Conservation (phyloP, 495 filamentous ascomycete species). For the Xylaria grammica region DNA sequence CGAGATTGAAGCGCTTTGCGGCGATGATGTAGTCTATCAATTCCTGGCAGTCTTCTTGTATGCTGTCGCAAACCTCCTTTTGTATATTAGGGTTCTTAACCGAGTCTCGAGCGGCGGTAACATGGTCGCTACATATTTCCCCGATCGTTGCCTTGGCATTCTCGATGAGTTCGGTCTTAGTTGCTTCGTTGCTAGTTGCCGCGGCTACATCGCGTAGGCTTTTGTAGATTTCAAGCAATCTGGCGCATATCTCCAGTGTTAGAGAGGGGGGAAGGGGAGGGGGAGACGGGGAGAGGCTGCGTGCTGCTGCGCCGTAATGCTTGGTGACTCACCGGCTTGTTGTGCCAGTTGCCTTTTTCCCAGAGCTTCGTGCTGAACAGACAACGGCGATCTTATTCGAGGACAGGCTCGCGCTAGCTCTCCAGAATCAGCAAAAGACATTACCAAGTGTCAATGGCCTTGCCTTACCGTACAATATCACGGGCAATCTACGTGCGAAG, state of each 20-base stretch:
- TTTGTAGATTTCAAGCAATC: slow-evolving; percentile 61
- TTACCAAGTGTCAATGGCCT: slow-evolving; percentile 7
- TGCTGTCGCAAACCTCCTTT: slow-evolving; percentile 60
- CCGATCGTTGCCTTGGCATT: slow-evolving; percentile 73
- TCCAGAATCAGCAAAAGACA: slow-evolving; percentile 25
- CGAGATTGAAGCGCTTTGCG: slow-evolving; percentile 62
- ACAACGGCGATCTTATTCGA: slow-evolving; percentile 81
- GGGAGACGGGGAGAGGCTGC: background rate
- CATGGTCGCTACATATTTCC: slow-evolving; percentile 76
- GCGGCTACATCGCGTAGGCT: slow-evolving; percentile 73
- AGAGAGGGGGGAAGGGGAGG: slow-evolving; percentile 22
- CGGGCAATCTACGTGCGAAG: slow-evolving; percentile 63
- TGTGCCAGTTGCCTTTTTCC: slow-evolving; percentile 88
- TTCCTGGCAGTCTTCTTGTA: slow-evolving; percentile 73
- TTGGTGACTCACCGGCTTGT: slow-evolving; percentile 81
- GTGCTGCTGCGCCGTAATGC: background rate
- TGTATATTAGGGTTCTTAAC: slow-evolving; percentile 66
- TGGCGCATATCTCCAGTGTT: slow-evolving; percentile 29
- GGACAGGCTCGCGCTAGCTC: slow-evolving; percentile 65
- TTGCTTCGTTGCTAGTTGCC: slow-evolving; percentile 64
- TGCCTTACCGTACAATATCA: slow-evolving; percentile 71
- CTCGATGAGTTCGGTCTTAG: slow-evolving; percentile 69
- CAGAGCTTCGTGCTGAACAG: slow-evolving; percentile 89
- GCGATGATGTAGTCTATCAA: slow-evolving; percentile 60
- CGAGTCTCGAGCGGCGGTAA: slow-evolving; percentile 66